Base-by-base conservation (phyloP, 2,329 filamentous ascomycete genomes). In the Hypomyces rosellus region DNA sequence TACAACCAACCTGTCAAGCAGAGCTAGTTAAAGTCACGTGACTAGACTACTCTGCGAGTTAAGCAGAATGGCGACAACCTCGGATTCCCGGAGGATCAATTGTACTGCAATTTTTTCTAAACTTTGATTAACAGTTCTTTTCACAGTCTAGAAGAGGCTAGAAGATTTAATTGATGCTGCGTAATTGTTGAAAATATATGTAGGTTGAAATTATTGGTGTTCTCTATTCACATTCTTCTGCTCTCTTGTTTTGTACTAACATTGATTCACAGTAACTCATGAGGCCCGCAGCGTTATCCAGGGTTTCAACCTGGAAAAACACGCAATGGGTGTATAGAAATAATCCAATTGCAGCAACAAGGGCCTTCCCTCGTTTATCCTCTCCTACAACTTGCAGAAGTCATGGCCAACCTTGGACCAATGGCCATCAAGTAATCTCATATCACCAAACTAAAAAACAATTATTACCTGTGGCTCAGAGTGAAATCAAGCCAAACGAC, bases 361-460 rank as follows among this genome's bases (percentile, higher is more conserved):
- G 30, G 41, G 30, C 38, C 18, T 16, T 15, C 5, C 20, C 37
- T 42, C 33, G 42, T 16, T 20, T 30, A n/a, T 14, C n/a, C 3
- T 43, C 14, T n/a, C 37, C 20, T 20, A 20, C 37, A 33, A 9
- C 25, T n/a, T 30, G 34, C 34, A 42, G 5, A 5, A 11, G 22
- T 7, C 20, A 50, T 18, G 48, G 36, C 4, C 55, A 56, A 34
- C 47, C 51, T 45, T 55, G 54, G 51, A 40, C 50, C 7, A 51
- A 52, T 20, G 45, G 36, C 12, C 55, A 59, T 25, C 54, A 57
- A 52, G 46, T 47, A 38, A 46, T 57, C 46, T 48, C 53, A 30
- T 61, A 63, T 46, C 63, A 64, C 25, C 59, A 62, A 42, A 54
- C 57, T 14, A 56, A 52, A 22, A 52, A 49, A 46, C 57, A 55